phyloP scores from a whole-genome alignment of 208 protist species.

The Porcisia hertigi region DNA sequence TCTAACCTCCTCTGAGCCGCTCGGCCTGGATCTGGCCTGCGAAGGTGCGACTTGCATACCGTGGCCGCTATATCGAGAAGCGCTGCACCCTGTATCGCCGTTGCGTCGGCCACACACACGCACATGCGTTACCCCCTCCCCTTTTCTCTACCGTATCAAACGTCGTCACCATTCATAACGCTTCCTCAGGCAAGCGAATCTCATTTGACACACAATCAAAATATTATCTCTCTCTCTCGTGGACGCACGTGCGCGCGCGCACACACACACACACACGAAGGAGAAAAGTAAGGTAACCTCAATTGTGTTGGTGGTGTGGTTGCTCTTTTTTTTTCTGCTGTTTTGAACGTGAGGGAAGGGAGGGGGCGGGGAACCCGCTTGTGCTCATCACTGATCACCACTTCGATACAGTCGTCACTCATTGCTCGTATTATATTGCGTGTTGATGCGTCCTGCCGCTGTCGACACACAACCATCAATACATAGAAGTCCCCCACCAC shows the following conservation, averaged over 20 bases:
- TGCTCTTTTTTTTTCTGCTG: background rate
- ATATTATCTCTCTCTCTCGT: background rate
- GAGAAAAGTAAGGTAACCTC: background rate
- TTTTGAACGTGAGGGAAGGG: background rate
- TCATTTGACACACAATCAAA: background rate
- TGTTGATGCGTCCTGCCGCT: too few relatives aligned
- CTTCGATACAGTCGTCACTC: too few relatives aligned
- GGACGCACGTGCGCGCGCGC: background rate
- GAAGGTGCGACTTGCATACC: background rate
- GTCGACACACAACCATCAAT: too few relatives aligned
- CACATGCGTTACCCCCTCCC: background rate
- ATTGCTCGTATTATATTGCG: too few relatives aligned
- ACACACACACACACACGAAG: background rate
- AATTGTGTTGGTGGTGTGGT: background rate
- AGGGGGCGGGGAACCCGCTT: too few relatives aligned
- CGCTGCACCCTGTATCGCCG: background rate
- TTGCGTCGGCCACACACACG: background rate
- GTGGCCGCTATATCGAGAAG: background rate
- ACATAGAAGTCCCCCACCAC: too few relatives aligned
- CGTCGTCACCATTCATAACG: background rate
- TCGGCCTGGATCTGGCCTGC: background rate
- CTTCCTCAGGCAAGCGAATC: background rate
- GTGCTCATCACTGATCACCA: too few relatives aligned
- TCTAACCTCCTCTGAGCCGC: background rate
- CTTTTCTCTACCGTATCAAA: background rate